Conservation (phyloP, 2,329 filamentous ascomycete species). For the Fusarium burgessii region DNA sequence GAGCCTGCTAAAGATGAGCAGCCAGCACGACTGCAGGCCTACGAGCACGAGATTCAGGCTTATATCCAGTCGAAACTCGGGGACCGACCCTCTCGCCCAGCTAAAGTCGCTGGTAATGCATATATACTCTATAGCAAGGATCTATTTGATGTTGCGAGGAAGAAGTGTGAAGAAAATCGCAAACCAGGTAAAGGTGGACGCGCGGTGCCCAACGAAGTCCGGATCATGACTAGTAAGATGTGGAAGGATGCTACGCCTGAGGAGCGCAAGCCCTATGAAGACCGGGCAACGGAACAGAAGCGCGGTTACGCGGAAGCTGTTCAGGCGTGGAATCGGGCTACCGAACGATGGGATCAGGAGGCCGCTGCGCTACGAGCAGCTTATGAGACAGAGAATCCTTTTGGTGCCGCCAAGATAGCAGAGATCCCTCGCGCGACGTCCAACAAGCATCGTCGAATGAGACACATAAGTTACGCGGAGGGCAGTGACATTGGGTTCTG, state of each 20-base stretch:
- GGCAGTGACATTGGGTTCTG: constrained; percentile 47
- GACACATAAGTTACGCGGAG: constrained; percentile 55
- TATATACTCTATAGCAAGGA: constrained; percentile 91
- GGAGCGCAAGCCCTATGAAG: constrained; percentile 81
- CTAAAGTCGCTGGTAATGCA: constrained; percentile 81
- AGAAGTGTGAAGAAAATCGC: constrained; percentile 73
- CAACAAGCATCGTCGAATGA: constrained; percentile 53
- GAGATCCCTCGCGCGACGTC: constrained; percentile 39
- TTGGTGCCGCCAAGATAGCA: constrained; percentile 39
- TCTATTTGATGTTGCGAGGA: constrained; percentile 73
- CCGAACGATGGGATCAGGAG: constrained; percentile 78
- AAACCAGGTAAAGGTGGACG: constrained; percentile 69
- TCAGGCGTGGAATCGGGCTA: constrained; percentile 69
- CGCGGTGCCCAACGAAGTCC: constrained; percentile 81
- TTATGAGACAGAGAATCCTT: constrained; percentile 67
- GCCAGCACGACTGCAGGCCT: constrained; percentile 66
- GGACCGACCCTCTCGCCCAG: constrained; percentile 78
- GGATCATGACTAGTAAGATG: constrained; percentile 86
- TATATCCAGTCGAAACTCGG: constrained; percentile 72
- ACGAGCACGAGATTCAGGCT: constrained; percentile 66
- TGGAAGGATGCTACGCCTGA: constrained; percentile 84
- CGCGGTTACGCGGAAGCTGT: constrained; percentile 69
- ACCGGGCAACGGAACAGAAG: constrained; percentile 79
- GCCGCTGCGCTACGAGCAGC: constrained; percentile 65
- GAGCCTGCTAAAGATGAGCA: constrained; percentile 60